Evolutionary conservation across 306 rosid species (phyloP).

Genomic region (Medicago arabica): DNA sequence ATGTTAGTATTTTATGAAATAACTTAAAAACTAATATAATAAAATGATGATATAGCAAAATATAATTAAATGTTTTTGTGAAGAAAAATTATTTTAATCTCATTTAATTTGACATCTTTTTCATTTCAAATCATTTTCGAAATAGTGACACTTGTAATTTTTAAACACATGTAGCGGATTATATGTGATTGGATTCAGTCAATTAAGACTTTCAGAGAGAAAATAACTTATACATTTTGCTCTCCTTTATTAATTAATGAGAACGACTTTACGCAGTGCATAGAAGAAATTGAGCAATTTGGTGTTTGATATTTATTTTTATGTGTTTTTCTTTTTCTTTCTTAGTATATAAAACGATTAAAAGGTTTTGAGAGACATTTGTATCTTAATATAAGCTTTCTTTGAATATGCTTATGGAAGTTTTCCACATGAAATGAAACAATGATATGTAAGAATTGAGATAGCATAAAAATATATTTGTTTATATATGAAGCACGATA

Average conservation of each 20-base stretch:
- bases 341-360: too few relatives aligned
- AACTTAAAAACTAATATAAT: too few relatives aligned
- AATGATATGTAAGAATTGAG: constrained; percentile 7
- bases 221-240: neutral
- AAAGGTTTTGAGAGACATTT: neutral
- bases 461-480: neutral
- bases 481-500: too few relatives aligned
- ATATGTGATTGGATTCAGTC: neutral
- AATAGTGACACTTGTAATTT: neutral
- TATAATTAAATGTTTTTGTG: too few relatives aligned
- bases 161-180: neutral
- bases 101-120: neutral
- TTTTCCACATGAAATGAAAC: neutral
- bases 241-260: constrained; percentile 4
- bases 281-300: constrained; percentile 4
- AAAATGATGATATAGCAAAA: too few relatives aligned
- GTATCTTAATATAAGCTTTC: too few relatives aligned
- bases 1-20: too few relatives aligned
- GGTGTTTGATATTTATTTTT: neutral
- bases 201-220: neutral
- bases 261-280: neutral
- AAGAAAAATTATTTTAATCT: too few relatives aligned
- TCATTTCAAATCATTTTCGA: neutral
- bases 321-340: too few relatives aligned
- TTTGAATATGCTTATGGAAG: neutral